Evolutionary conservation across 2,329 filamentous ascomycete genomes (phyloP), one percentile per base, ranked within the genome.

Genomic region (Cadophora sp.): DNA sequence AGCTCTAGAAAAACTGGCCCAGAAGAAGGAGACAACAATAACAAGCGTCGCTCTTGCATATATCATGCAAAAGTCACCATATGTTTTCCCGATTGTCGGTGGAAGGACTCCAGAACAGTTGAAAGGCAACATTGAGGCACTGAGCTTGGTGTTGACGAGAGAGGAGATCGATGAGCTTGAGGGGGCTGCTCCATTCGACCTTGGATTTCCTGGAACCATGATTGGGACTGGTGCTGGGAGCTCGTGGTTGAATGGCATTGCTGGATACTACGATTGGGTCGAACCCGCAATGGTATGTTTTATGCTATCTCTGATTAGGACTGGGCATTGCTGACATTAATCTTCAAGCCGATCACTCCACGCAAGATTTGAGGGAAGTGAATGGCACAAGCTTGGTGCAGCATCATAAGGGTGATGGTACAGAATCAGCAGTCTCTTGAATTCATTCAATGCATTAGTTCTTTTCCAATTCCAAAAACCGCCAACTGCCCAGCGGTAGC

Each of bases 31-130:
- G 1, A 79, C 82, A 2, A 79, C 82, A 4, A 66, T 87, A 43
- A 86, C 83, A 3, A 81, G 80, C 11, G 75, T 86, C 24, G 85
- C 86, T 4, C 76, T 89, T n/a, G 86, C 86, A 1, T 89, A 88
- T 67, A 82, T 87, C 6, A 80, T 84, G 79, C 79, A 82, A n/a
- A 87, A 88, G 74, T 78, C 82, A 0, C 82, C 84, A 0, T 82
- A 87, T 72, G 81, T 88, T 3, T 87, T 87, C 71, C 87, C 87
- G 0, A 82, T 89, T 43, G 79, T 87, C 2, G 87, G 86, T 1
- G 84, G 84, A 0, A 79, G 86, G 7, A 88, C 85, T 71, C 75
- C 88, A 41, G 82, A 86, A 71, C 85, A 89, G 73, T 75, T 89
- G 16, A 80, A 85, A 67, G 81, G 79, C 62, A 88, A 87, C 73